Evolutionary conservation across 768 basidiomycete genomes (phyloP).

Genomic region (Suillus discolor): DNA sequence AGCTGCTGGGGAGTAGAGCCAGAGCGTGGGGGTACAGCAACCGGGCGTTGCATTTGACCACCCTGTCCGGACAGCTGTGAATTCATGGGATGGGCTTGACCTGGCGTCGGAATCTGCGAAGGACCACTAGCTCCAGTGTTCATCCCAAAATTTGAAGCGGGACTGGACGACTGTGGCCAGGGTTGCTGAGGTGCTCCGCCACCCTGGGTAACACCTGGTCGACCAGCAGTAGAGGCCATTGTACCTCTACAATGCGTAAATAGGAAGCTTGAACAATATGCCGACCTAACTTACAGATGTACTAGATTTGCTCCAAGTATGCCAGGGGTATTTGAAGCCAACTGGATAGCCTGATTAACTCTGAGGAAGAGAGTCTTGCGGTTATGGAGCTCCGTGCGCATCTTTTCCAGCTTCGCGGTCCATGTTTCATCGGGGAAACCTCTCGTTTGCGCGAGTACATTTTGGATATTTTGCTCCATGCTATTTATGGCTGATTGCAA

Average conservation of each 20-base stretch:
- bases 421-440: slow-evolving; percentile 20
- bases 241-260: slow-evolving; percentile 23
- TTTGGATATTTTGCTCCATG: slow-evolving; percentile 6
- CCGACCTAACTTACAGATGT: slow-evolving; percentile 36
- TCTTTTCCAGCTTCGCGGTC: slow-evolving; percentile 19
- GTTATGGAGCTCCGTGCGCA: slow-evolving; percentile 23
- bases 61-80: slow-evolving; percentile 37
- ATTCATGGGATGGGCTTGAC: slow-evolving; percentile 21
- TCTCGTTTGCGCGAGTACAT: slow-evolving; percentile 14
- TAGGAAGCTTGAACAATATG: neutral
- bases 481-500: slow-evolving; percentile 17
- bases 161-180: slow-evolving; percentile 3
- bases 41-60: slow-evolving; percentile 30
- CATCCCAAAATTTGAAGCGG: slow-evolving; percentile 22
- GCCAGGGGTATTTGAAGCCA: slow-evolving; percentile 18
- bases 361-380: slow-evolving; percentile 44
- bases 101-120: slow-evolving; percentile 21
- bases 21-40: slow-evolving; percentile 39
- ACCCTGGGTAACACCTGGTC: slow-evolving; percentile 25
- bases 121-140: slow-evolving; percentile 17
- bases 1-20: slow-evolving; percentile 42
- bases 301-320: slow-evolving; percentile 26
- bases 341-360: slow-evolving; percentile 34
- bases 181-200: slow-evolving; percentile 14
- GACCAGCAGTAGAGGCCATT: slow-evolving; percentile 20